phyloP scores from a whole-genome alignment of 169 alveolate genomes.

The Eimeria falciformis region DNA sequence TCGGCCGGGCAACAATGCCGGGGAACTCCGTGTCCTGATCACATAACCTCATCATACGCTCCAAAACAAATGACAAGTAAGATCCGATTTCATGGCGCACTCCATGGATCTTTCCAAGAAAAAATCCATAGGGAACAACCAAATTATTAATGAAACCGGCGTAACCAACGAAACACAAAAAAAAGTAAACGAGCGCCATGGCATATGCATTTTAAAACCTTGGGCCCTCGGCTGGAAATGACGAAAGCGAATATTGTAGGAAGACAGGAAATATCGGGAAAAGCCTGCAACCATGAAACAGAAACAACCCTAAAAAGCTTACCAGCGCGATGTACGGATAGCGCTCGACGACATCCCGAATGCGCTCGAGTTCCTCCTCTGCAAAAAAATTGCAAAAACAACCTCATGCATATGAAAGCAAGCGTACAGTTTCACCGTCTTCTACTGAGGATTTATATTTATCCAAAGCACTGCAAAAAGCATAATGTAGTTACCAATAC shows the following conservation, averaged over 20 bases:
- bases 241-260: too few species aligned
- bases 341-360: conserved; percentile 92
- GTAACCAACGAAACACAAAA: too few species aligned
- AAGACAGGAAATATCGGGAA: too few species aligned
- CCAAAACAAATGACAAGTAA: neutral
- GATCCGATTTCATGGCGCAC: neutral
- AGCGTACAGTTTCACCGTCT: neutral
- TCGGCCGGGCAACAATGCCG: conserved; percentile 95
- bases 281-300: neutral
- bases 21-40: conserved; percentile 93
- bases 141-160: too few species aligned
- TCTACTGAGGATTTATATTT: too few species aligned
- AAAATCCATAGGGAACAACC: neutral
- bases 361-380: conserved; percentile 94
- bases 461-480: too few species aligned
- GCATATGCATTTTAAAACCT: too few species aligned
- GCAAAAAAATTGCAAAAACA: neutral
- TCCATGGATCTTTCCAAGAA: neutral
- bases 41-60: too few species aligned
- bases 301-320: neutral
- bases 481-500: too few species aligned
- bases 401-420: neutral
- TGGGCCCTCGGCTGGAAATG: too few species aligned
- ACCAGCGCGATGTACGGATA: conserved; percentile 93
- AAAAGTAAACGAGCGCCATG: too few species aligned